Conservation (phyloP, 805 yeast species). For the Metschnikowia santaceciliae region DNA sequence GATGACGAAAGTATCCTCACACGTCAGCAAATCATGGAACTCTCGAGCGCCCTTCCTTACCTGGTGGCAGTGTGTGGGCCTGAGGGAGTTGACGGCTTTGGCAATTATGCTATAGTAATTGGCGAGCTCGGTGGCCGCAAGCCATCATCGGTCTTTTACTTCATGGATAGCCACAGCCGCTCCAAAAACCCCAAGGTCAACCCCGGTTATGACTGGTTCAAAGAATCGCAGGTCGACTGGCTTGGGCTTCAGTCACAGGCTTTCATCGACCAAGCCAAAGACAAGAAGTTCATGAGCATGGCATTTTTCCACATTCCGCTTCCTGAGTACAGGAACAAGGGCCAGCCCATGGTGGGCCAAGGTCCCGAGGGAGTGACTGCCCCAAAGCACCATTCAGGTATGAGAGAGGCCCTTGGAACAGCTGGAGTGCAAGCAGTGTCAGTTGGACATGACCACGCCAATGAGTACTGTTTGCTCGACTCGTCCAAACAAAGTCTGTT, state of each 20-base stretch:
- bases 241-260: constrained; percentile 30
- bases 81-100: constrained; percentile 67
- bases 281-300: constrained; percentile 55
- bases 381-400: constrained; percentile 66
- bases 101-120: constrained; percentile 63
- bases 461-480: constrained; percentile 79
- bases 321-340: constrained; percentile 67
- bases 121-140: constrained; percentile 31
- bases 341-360: constrained; percentile 54
- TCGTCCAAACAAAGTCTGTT: constrained; percentile 34
- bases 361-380: constrained; percentile 75
- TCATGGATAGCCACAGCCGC: constrained; percentile 81
- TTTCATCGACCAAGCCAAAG: constrained; percentile 21
- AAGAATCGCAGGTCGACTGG: constrained; percentile 62
- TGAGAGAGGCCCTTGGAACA: constrained; percentile 52
- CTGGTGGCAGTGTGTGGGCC: constrained; percentile 65
- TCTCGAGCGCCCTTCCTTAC: constrained; percentile 60
- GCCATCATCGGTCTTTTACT: constrained; percentile 58
- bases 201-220: constrained; percentile 86
- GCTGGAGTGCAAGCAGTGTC: constrained; percentile 70
- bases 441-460: constrained; percentile 95
- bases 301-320: constrained; percentile 94
- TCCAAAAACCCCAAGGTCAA: constrained; percentile 59
- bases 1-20: constrained; percentile 71
- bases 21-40: constrained; percentile 56